These are phyloP conservation scores for Penicillium sp. DNA, from an alignment of 2,329 filamentous ascomycete species.

Conservation along the genomic window DNA sequence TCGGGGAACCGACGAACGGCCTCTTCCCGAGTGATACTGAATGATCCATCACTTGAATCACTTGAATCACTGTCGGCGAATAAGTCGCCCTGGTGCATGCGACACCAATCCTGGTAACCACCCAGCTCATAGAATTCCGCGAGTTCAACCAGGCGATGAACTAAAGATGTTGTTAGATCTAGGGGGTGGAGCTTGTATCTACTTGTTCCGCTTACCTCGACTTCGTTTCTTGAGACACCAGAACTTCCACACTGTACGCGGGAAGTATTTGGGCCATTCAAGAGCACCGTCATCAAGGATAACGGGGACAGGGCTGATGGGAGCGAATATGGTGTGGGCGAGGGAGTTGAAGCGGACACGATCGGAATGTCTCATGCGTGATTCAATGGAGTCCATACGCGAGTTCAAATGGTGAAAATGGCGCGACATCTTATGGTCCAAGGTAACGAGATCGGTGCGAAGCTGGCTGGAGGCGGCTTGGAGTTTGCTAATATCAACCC, in stretches of 20 bases:
- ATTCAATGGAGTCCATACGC: conserved; percentile 27
- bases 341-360: conserved; percentile 42
- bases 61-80: conserved; percentile 39
- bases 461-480: conserved; percentile 37
- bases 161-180: conserved; percentile 22
- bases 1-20: conserved; percentile 38
- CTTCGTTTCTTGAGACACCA: conserved; percentile 44
- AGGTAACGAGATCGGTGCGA: conserved; percentile 35
- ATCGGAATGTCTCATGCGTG: conserved; percentile 36
- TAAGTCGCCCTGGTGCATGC: conserved; percentile 33
- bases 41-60: conserved; percentile 38
- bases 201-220: conserved; percentile 32
- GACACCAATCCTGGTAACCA: conserved; percentile 40
- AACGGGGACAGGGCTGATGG: conserved; percentile 38
- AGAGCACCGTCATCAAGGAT: conserved; percentile 36
- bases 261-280: conserved; percentile 39
- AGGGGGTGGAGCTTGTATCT: not conserved
- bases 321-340: conserved; percentile 37
- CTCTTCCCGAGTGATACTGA: conserved; percentile 35
- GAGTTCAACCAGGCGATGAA: conserved; percentile 39
- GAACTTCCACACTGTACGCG: conserved; percentile 41
- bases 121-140: conserved; percentile 42
- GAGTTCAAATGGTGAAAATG: conserved; percentile 21
- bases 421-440: conserved; percentile 34
- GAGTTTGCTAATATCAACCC: conserved; percentile 39